Percentiles rank a stretch among this genome's conserved stretches.
These are phyloP conservation scores for Cetradonia linearis DNA, from an alignment of 495 filamentous ascomycete species.

Conservation along the genomic window DNA sequence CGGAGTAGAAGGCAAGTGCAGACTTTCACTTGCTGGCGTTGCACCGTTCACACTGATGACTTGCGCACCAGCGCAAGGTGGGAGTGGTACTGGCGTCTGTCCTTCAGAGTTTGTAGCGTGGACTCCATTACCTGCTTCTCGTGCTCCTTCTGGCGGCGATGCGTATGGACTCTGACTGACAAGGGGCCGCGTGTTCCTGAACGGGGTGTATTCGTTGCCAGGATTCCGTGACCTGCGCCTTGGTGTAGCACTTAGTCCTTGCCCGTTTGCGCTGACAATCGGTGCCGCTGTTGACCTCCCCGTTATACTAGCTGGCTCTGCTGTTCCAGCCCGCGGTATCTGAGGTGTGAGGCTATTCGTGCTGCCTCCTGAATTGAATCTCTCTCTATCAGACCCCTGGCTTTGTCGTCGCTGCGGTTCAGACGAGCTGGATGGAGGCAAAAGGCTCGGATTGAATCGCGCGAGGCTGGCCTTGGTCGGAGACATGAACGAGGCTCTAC, in stretches of 20 bases:
- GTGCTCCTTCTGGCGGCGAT: conserved; percentile 1
- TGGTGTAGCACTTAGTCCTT: neutral
- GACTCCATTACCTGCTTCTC: neutral
- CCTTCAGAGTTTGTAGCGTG: neutral
- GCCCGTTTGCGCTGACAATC: neutral
- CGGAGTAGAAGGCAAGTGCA: conserved; percentile 1
- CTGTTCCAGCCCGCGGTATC: neutral
- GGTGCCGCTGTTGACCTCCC: neutral
- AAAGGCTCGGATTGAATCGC: conserved; percentile 50
- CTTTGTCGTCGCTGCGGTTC: conserved; percentile 23
- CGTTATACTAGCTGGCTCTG: neutral
- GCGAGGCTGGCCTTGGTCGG: conserved; percentile 56
- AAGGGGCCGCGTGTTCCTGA: neutral
- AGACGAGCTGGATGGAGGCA: conserved; percentile 38
- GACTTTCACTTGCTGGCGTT: neutral
- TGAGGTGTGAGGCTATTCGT: neutral
- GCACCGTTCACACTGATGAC: neutral
- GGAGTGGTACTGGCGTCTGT: neutral
- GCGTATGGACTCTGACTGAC: neutral
- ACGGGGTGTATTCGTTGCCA: neutral
- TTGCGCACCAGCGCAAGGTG: too few species aligned
- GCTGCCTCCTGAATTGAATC: neutral
- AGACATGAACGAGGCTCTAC: conserved; percentile 49
- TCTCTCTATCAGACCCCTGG: conserved; percentile 1
- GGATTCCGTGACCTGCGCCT: conserved; percentile 7